Evolutionary conservation across 371 early-diverging fungal species (phyloP).

Genomic region (Apophysomyces ossiformis): DNA sequence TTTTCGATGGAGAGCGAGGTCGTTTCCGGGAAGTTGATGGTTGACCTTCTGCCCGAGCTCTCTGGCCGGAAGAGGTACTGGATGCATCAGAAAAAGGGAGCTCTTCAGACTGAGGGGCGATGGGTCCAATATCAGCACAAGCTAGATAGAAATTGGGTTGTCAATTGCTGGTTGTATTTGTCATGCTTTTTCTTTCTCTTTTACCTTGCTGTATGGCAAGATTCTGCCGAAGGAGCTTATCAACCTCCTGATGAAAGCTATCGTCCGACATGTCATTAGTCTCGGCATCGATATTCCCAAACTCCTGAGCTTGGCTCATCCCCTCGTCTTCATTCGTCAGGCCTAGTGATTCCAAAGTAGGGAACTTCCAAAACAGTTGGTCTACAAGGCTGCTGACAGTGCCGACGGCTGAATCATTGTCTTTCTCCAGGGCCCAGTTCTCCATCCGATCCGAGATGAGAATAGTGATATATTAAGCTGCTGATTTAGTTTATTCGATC

Average conservation of each 20-base stretch:
- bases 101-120: constrained; percentile 4
- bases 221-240: constrained; percentile 40
- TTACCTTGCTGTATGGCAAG: constrained; percentile 34
- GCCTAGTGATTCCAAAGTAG: constrained; percentile 19
- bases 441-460: constrained; percentile 20
- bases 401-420: constrained; percentile 22
- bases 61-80: constrained; percentile 8
- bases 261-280: constrained; percentile 24
- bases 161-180: background rate
- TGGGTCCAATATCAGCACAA: constrained; percentile 3
- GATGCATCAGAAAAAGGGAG: constrained; percentile 7
- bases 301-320: constrained; percentile 32
- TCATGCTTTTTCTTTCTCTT: background rate
- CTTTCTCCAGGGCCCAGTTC: constrained; percentile 24
- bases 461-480: background rate
- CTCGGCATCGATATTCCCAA: constrained; percentile 28
- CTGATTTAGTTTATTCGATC: constrained; percentile 7
- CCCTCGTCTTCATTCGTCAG: constrained; percentile 19
- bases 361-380: constrained; percentile 26
- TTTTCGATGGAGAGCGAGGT: constrained; percentile 23
- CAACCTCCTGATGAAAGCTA: constrained; percentile 35
- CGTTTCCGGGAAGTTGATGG: constrained; percentile 18
- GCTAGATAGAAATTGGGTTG: background rate
- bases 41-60: constrained; percentile 8
- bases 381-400: constrained; percentile 21